Evolutionary conservation across 2,329 filamentous ascomycete species (phyloP).

Genomic region (Penicillium hesseltinei): DNA sequence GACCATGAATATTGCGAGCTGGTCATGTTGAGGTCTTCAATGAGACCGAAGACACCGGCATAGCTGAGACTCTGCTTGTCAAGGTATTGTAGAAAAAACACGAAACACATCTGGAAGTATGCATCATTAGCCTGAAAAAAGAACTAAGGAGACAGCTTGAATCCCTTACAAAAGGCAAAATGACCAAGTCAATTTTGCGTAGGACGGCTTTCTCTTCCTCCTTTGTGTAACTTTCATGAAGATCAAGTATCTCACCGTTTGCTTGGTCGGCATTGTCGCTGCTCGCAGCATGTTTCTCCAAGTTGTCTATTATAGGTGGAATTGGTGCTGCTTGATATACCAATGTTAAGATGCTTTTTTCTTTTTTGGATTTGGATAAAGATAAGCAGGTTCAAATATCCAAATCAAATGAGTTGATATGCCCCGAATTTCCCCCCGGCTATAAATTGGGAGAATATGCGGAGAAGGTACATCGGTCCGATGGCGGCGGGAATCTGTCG

Average conservation of each 20-base stretch:
- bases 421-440: neutral
- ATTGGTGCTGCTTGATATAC: neutral
- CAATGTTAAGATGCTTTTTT: too few relatives aligned
- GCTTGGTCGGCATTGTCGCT: conserved; percentile 6
- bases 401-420: neutral
- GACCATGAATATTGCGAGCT: conserved; percentile 52
- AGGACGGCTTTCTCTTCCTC: conserved; percentile 20
- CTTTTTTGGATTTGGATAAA: neutral
- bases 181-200: conserved; percentile 21
- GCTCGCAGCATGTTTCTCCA: neutral
- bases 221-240: conserved; percentile 7
- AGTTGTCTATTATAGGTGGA: neutral
- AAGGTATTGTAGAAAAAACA: conserved; percentile 49
- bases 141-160: neutral
- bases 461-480: conserved; percentile 14
- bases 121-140: neutral
- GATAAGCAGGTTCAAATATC: neutral
- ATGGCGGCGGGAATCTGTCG: conserved; percentile 14
- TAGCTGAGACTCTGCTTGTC: conserved; percentile 50
- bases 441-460: neutral
- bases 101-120: conserved; percentile 40
- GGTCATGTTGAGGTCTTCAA: conserved; percentile 47
- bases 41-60: conserved; percentile 45
- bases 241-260: conserved; percentile 8
- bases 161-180: conserved; percentile 19